These are phyloP conservation scores for Ceratobasidium theobromae DNA, from an alignment of 1,284 basidiomycete genomes.

Conservation along the genomic window DNA sequence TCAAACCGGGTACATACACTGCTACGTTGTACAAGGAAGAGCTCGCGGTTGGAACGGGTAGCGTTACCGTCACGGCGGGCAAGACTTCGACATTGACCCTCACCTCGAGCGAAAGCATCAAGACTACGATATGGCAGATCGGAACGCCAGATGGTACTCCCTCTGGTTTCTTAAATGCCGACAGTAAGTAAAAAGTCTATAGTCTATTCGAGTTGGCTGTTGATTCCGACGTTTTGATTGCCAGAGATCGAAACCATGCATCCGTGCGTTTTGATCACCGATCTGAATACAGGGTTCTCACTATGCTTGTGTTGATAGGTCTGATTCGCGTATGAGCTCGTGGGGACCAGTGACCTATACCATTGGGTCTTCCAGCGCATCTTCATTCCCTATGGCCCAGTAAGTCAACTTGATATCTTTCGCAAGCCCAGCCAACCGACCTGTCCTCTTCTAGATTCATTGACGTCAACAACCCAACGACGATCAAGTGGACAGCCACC, in stretches of 20 bases:
- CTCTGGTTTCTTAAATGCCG: constrained; percentile 51
- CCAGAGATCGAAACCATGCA: constrained; percentile 27
- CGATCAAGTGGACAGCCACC: constrained; percentile 34
- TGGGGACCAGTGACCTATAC: constrained; percentile 41
- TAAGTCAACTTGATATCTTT: too few species aligned
- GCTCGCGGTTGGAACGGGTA: constrained; percentile 48
- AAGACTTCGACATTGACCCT: constrained; percentile 42
- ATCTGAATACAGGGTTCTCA: background rate
- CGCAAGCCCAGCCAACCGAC: background rate
- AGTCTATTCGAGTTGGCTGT: background rate
- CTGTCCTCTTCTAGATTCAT: constrained; percentile 41
- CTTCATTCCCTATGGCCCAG: constrained; percentile 46
- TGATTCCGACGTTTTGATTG: background rate
- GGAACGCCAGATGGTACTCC: constrained; percentile 53
- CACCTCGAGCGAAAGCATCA: constrained; percentile 42
- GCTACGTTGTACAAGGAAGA: constrained; percentile 50
- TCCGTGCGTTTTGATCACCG: background rate
- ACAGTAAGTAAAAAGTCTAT: constrained; percentile 38
- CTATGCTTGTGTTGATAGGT: background rate
- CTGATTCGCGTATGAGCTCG: constrained; percentile 20
- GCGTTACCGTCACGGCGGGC: constrained; percentile 49
- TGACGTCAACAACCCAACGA: constrained; percentile 35
- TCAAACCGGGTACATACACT: constrained; percentile 53
- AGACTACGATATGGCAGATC: constrained; percentile 51
- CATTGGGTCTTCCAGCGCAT: constrained; percentile 40